Evolutionary conservation across 1,284 basidiomycete genomes (phyloP), one percentile per base, ranked within the genome.

Genomic region (Cerrena zonata): DNA sequence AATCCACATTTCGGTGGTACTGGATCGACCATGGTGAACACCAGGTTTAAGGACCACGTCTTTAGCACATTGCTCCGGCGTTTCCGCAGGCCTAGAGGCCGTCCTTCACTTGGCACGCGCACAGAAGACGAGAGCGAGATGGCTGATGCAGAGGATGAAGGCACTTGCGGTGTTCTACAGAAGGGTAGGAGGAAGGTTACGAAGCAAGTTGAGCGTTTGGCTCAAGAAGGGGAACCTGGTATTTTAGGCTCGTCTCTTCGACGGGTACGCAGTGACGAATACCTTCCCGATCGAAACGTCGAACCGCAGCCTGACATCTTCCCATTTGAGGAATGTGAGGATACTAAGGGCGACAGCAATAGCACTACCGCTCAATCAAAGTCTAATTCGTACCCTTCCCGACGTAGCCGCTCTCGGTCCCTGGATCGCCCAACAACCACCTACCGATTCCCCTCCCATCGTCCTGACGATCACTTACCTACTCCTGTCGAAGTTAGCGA

Each of bases 11-110:
- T 89, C 59, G 89, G 87, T 36, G 94, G 94, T 2, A 89, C 84
- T 1, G 94, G 94, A 0, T 91, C 89, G 13, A 96, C 94, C 1
- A 81, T 85, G 42, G 93, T 96, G 50, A 96, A 97, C 66, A 91
- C 88, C 39, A 89, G 83, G 65, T 73, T 97, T 52, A 94, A 93
- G 69, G 92, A 96, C 62, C 91, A 94, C 58, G 90, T 97, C 42
- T 94, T 97, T 65, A 87, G 82, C 50, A 88, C 89, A 12, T 83
- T 96, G 26, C 72, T 96, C 53, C 80, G 84, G 43, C 77, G 84
- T 26, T 60, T 56, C 52, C 74, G 74, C 25, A 78, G 78, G 49
- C 76, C 77, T 40, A 74, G 70, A 24, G 72, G 72, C 30, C 69
- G 73, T 23, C 69, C 72, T 30, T 70, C 70, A 63, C 59, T 62